A percentile compares a stretch with the other conserved stretches of the same genome.
These are phyloP conservation scores for Starmerella roubikii DNA, from an alignment of 805 yeast species.

Conservation along the genomic window DNA sequence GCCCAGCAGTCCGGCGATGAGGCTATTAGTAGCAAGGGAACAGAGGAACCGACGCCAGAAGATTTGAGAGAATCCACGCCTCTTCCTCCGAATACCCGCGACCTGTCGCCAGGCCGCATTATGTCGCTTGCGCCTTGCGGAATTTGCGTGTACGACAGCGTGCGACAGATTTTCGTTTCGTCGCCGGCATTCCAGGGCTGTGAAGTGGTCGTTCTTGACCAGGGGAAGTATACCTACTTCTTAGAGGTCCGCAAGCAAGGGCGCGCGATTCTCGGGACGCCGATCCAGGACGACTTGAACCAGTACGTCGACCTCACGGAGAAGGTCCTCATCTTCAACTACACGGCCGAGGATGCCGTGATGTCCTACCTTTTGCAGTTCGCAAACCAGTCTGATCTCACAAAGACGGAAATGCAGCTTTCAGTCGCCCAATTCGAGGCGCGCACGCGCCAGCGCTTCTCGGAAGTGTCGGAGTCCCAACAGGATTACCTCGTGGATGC, in stretches of 20 bases:
- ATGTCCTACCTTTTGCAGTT: constrained; percentile 57
- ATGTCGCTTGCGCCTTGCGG: constrained; percentile 24
- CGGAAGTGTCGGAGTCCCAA: constrained; percentile 31
- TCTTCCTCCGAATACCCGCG: neutral
- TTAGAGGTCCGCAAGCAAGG: constrained; percentile 31
- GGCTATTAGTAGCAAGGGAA: too few species aligned
- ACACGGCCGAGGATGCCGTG: constrained; percentile 30
- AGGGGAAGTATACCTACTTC: constrained; percentile 40
- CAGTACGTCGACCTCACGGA: constrained; percentile 52
- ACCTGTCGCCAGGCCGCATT: constrained; percentile 14
- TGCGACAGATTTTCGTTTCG: constrained; percentile 34
- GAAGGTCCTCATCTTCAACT: constrained; percentile 53
- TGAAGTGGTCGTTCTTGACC: constrained; percentile 31
- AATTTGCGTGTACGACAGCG: constrained; percentile 47
- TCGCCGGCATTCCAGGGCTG: constrained; percentile 21
- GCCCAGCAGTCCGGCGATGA: neutral
- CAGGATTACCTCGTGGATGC: constrained; percentile 46
- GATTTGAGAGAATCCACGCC: neutral
- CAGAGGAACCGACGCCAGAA: neutral
- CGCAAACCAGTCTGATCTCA: constrained; percentile 28
- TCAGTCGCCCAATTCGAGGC: constrained; percentile 49
- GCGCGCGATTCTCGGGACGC: constrained; percentile 29
- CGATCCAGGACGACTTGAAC: constrained; percentile 38
- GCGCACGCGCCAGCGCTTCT: constrained; percentile 39
- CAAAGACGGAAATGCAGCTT: constrained; percentile 39